phyloP scores from a whole-genome alignment of 495 filamentous ascomycete genomes.

The Hypomontagnella monticulosa region DNA sequence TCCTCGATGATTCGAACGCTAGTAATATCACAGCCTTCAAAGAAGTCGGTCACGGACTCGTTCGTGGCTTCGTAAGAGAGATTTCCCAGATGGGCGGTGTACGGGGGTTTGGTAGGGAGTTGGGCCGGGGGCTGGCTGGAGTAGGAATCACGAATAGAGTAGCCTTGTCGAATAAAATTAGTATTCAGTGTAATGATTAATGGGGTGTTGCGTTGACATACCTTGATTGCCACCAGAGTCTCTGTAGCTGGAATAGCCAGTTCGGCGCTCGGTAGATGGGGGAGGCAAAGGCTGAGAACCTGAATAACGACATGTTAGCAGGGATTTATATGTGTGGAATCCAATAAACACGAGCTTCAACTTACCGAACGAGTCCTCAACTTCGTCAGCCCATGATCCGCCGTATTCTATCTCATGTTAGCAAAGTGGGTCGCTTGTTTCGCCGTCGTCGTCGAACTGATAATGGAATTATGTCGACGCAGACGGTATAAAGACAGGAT shows the following conservation, averaged over 20 bases:
- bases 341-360: slow-evolving; percentile 33
- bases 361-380: slow-evolving; percentile 86
- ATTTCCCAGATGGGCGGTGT: slow-evolving; percentile 94
- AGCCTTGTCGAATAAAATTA: slow-evolving; percentile 55
- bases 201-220: slow-evolving; percentile 42
- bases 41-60: slow-evolving; percentile 84
- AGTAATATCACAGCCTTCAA: slow-evolving; percentile 80
- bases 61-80: slow-evolving; percentile 91
- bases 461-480: slow-evolving; percentile 21
- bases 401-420: slow-evolving; percentile 71
- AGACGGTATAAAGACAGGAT: slow-evolving; percentile 13
- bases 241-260: slow-evolving; percentile 46
- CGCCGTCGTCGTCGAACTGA: background rate
- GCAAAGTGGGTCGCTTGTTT: slow-evolving; percentile 40
- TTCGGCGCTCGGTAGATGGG: slow-evolving; percentile 49
- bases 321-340: slow-evolving; percentile 20
- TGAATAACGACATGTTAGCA: slow-evolving; percentile 28
- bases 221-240: slow-evolving; percentile 47
- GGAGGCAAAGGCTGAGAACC: slow-evolving; percentile 59
- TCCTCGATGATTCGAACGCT: slow-evolving; percentile 97
- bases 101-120: slow-evolving; percentile 91
- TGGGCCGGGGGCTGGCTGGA: slow-evolving; percentile 72
- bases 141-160: slow-evolving; percentile 78
- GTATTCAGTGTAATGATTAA: background rate
- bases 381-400: slow-evolving; percentile 97